phyloP scores from a whole-genome alignment of 2,329 filamentous ascomycete species.

The Aspergillus ruber region DNA sequence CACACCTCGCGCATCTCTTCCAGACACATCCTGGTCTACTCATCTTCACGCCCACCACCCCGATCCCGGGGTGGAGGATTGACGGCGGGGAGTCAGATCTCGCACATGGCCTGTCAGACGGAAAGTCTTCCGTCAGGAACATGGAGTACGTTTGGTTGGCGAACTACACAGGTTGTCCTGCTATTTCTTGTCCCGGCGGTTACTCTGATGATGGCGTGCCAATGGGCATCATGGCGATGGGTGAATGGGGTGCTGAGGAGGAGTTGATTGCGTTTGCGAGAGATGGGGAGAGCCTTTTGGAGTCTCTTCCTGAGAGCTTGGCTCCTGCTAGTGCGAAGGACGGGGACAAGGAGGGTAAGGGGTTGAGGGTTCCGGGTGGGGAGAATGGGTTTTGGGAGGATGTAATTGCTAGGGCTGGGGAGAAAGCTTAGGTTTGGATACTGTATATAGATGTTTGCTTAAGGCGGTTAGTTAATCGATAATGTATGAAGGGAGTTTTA shows the following conservation, averaged over 20 bases:
- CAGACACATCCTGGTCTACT: conserved; percentile 65
- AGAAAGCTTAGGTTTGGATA: not conserved
- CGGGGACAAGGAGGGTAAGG: conserved; percentile 6
- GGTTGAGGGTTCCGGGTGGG: conserved; percentile 23
- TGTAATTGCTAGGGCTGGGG: conserved; percentile 24
- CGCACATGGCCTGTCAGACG: conserved; percentile 61
- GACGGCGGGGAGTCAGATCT: conserved; percentile 53
- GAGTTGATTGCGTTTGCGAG: conserved; percentile 47
- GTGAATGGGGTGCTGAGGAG: conserved; percentile 51
- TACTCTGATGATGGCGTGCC: conserved; percentile 51
- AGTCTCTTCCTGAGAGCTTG: conserved; percentile 16
- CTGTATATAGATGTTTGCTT: too few relatives aligned
- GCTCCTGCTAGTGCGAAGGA: conserved; percentile 2
- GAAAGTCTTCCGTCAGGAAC: conserved; percentile 63
- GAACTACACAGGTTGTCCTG: conserved; percentile 73
- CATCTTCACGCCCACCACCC: conserved; percentile 71
- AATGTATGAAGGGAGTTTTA: too few relatives aligned
- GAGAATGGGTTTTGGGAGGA: conserved; percentile 31
- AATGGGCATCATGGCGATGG: conserved; percentile 49
- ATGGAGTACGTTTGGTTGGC: conserved; percentile 86
- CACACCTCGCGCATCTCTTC: conserved; percentile 67
- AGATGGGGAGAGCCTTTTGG: conserved; percentile 46
- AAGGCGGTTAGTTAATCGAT: too few relatives aligned
- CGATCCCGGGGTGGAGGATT: conserved; percentile 68
- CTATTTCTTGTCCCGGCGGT: conserved; percentile 67